phyloP scores from a whole-genome alignment of 2,329 filamentous ascomycete genomes.

The Mycosphaerella sp. region DNA sequence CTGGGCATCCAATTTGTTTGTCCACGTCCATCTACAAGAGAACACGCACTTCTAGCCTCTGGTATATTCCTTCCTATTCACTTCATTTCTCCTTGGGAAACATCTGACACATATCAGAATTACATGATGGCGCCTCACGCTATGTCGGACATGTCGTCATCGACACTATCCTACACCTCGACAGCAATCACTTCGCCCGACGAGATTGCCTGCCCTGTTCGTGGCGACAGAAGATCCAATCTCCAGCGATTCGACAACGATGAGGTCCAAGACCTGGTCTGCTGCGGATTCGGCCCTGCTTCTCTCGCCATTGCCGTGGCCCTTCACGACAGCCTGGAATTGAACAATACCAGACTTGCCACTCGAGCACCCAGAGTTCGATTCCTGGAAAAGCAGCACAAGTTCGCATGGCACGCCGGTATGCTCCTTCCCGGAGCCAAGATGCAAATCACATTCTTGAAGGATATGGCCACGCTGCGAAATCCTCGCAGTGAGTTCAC shows the following conservation, averaged over 20 bases:
- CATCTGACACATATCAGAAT: background rate
- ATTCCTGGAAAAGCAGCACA: constrained; percentile 78
- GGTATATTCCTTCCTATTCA: background rate
- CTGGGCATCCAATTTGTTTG: background rate
- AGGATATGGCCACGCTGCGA: constrained; percentile 84
- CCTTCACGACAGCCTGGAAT: constrained; percentile 68
- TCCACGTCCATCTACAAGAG: background rate
- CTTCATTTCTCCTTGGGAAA: background rate
- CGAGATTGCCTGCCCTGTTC: constrained; percentile 17
- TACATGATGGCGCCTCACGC: constrained; percentile 22
- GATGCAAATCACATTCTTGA: constrained; percentile 98
- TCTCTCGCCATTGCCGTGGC: constrained; percentile 85
- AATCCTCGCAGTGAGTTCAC: constrained; percentile 88
- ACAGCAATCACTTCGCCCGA: constrained; percentile 14
- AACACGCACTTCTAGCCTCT: background rate
- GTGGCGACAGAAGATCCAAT: constrained; percentile 11
- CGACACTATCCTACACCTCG: constrained; percentile 6
- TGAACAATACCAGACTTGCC: constrained; percentile 32
- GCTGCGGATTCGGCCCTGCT: constrained; percentile 87
- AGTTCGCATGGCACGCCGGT: constrained; percentile 88
- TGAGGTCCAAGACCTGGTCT: constrained; percentile 75
- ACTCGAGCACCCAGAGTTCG: constrained; percentile 59
- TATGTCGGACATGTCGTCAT: constrained; percentile 13
- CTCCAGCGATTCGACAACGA: constrained; percentile 51
- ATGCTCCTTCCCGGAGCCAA: constrained; percentile 90